phyloP scores from a whole-genome alignment of 768 basidiomycete genomes.

The Cystofilobasidium bisporidii region DNA sequence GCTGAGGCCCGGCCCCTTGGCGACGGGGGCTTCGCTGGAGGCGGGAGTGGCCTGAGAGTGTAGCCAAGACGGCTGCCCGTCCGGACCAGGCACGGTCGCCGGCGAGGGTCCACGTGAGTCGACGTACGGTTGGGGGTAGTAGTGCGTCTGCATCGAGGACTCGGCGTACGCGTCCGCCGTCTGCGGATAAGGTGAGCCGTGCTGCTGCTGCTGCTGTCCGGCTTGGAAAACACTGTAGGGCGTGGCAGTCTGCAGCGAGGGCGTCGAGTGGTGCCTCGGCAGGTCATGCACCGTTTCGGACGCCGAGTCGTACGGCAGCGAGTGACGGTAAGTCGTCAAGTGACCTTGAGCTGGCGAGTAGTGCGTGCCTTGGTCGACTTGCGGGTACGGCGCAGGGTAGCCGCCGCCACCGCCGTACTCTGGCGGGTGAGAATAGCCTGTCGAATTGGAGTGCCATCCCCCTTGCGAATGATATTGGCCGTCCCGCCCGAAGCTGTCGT shows the following conservation, averaged over 20 bases:
- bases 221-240: no score
- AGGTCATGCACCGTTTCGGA: not conserved
- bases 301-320: not conserved
- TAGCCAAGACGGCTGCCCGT: not conserved
- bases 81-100: not conserved
- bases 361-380: no score
- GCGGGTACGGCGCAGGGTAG: not conserved
- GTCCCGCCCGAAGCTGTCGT: no score
- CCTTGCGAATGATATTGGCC: no score
- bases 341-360: no score
- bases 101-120: not conserved
- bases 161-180: not conserved
- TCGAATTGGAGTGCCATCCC: no score
- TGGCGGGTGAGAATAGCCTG: no score
- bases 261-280: not conserved
- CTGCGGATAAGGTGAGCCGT: no score
- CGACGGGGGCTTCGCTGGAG: no score
- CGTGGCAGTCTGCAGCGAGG: not conserved
- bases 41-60: no score
- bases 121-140: not conserved
- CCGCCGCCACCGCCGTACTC: no score
- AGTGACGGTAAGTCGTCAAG: not conserved
- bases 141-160: not conserved
- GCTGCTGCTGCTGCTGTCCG: no score
- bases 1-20: not conserved